Evolutionary conservation across 2,329 filamentous ascomycete genomes (phyloP), one percentile per base, ranked within the genome.

Genomic region (Neophaeococcomyces aloes): DNA sequence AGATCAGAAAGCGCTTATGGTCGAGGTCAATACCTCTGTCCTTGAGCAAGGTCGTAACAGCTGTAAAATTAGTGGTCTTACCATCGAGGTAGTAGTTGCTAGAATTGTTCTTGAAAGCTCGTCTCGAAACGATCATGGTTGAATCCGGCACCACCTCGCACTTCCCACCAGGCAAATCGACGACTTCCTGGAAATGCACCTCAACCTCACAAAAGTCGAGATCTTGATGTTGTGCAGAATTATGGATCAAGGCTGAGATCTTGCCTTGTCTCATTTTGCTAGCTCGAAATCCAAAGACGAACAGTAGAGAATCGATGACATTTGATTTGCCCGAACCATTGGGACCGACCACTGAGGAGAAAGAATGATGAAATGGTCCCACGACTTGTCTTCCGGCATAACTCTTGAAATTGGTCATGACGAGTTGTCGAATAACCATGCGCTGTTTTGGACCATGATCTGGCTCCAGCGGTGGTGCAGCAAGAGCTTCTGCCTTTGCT

Each of bases 241-340:
- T 98, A 67, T 98, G 91, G 53, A 98, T 98, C 38, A 98, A 70
- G 3, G 91, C 91, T 1, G 91, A 98, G 37, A 98, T 87, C 67
- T 98, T 98, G 58, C 91, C 91, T 63, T 98, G 91, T 58, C 91
- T 78, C 91, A 98, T 98, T 67, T 98, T 98, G 72, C 89, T 96
- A 32, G 91, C 91, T 48, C 91, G 81, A 69, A 98, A 98, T 42
- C 93, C 91, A 60, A 98, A 98, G n/a, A 98, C 91, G 58, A 98
- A 98, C 1, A 98, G 76, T 21, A 98, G 70, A 2, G 91, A 95
- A 65, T 98, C 91, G 59, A 98, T 98, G 50, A 98, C 93, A 57
- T 98, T 98, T 17, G 91, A 96, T 63, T 98, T 98, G 47, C 91
- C 91, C 7, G 91, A 98, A 48, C 91, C 91, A 61, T 98, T 98